Base-by-base conservation (phyloP, 1,284 basidiomycete genomes). In the Cystobasidium sp. region DNA sequence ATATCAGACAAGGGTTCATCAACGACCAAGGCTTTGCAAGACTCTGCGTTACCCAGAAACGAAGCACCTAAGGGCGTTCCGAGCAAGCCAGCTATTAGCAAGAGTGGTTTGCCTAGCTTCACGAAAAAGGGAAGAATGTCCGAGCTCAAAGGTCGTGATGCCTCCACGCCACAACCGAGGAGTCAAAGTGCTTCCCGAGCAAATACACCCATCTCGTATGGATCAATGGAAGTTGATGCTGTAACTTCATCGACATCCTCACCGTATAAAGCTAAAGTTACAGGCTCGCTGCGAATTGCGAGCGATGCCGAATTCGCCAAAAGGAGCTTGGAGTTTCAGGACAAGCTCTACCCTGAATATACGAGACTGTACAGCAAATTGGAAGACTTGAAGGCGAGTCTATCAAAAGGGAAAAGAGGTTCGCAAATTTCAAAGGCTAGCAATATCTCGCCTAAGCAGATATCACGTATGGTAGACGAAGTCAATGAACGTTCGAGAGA, bases 51-150 rank as follows among this genome's bases (percentile, higher is more conserved):
- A 43, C 18, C n/a, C 12, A 18, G 16, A 41, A 20, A 31, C 4
- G 56, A 59, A 18, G 43, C 39, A n/a, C 12, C 56, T n/a, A 41
- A 41, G 18, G 37, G 16, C 16, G 49, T 20, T 16, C 49, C 16
- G 2, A 6, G 6, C 6, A 20, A 51, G 49, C 49, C 16, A 16
- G 6, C 47, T 16, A 16, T 51, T 14, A 53, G 39, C 37, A 67
- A 53, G 16, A 41, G 52, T 41, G 61, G 61, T 49, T 39, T 71
- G 18, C 69, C 69, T 24, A 62, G 56, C 39, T 71, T 71, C 31
- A 44, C 39, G n/a, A 63, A 64, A 47, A 71, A 64, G 58, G 69
- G 69, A n/a, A 51, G 69, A 41, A 55, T 59, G 52, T 55, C 69
- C 9, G 69, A 71, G 18, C 58, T 63, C 46, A 43, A 31, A 41